phyloP scores from a whole-genome alignment of 1,284 basidiomycete genomes.

The Irpex sp. region DNA sequence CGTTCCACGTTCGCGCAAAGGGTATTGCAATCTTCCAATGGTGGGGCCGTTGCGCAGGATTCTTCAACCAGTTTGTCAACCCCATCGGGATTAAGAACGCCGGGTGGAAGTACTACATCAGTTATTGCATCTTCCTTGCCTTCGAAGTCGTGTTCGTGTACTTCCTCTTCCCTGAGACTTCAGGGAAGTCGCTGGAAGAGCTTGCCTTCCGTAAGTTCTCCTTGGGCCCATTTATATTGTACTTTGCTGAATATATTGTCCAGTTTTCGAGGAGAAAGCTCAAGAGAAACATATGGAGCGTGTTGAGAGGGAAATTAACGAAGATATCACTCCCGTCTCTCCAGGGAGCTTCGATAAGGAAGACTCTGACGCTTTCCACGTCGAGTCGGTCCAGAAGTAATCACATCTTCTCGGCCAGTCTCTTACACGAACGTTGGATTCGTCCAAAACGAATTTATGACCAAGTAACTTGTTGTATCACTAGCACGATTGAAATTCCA shows the following conservation, averaged over 20 bases:
- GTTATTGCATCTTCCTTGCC: conserved; percentile 26
- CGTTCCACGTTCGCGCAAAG: conserved; percentile 62
- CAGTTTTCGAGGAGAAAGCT: conserved; percentile 48
- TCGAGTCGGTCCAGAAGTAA: conserved; percentile 15
- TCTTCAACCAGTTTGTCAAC: conserved; percentile 74
- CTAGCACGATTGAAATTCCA: not conserved
- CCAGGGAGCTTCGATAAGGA: conserved; percentile 7
- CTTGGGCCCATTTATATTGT: not conserved
- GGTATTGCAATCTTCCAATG: conserved; percentile 65
- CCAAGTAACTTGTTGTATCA: not conserved
- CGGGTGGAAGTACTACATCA: conserved; percentile 34
- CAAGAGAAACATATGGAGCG: conserved; percentile 40
- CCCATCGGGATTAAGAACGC: conserved; percentile 58
- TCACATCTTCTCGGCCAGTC: not conserved
- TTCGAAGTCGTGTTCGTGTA: conserved; percentile 55
- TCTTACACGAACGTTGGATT: too few species aligned
- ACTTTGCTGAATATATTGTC: not conserved
- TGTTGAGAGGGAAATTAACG: conserved; percentile 37
- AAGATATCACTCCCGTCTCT: conserved; percentile 14
- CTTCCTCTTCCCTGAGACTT: conserved; percentile 45
- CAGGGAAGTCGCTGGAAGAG: conserved; percentile 53
- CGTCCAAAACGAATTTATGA: not conserved
- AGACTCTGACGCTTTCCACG: conserved; percentile 14
- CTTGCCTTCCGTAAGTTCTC: conserved; percentile 50
- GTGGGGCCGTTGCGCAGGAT: conserved; percentile 49